Percentiles rank a stretch among this genome's conserved stretches.
Evolutionary conservation across 495 filamentous ascomycete genomes (phyloP).

Genomic region (Aspergillus homomorphus): DNA sequence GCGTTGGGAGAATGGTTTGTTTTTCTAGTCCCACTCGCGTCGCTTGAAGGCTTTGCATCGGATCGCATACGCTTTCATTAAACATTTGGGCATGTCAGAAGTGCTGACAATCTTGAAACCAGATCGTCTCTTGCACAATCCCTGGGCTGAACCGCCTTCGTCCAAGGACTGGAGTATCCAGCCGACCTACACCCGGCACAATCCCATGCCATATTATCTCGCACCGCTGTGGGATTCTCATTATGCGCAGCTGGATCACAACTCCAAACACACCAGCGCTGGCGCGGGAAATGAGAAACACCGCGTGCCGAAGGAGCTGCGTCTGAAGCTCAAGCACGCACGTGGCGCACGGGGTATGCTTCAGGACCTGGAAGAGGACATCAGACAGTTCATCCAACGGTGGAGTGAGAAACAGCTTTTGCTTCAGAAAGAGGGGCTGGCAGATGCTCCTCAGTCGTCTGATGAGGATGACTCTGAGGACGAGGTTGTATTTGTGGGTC

Average conservation of each 20-base stretch:
- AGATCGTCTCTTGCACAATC: conserved; percentile 87
- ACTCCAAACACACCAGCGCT: conserved; percentile 38
- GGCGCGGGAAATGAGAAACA: conserved; percentile 37
- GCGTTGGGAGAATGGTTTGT: conserved; percentile 92
- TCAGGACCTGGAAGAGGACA: conserved; percentile 61
- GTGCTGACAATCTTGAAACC: conserved; percentile 20
- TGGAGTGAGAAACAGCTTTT: conserved; percentile 51
- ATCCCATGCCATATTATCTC: conserved; percentile 79
- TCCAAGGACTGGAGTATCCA: conserved; percentile 76
- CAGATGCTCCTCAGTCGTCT: conserved; percentile 48
- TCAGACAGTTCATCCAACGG: conserved; percentile 57
- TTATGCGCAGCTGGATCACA: conserved; percentile 44
- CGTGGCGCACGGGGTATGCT: conserved; percentile 66
- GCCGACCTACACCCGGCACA: conserved; percentile 72
- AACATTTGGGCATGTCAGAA: neutral
- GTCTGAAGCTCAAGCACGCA: conserved; percentile 64
- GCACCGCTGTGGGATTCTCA: conserved; percentile 82
- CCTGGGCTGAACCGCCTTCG: conserved; percentile 76
- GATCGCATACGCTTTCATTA: neutral
- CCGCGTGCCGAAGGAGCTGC: conserved; percentile 48
- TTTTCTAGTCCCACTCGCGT: neutral
- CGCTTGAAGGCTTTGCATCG: neutral
- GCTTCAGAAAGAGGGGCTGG: conserved; percentile 42
- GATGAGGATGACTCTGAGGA: conserved; percentile 65
- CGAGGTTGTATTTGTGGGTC: conserved; percentile 89